These are phyloP conservation scores for Penicillium sp. DNA, from an alignment of 2,329 filamentous ascomycete genomes.

Conservation along the genomic window DNA sequence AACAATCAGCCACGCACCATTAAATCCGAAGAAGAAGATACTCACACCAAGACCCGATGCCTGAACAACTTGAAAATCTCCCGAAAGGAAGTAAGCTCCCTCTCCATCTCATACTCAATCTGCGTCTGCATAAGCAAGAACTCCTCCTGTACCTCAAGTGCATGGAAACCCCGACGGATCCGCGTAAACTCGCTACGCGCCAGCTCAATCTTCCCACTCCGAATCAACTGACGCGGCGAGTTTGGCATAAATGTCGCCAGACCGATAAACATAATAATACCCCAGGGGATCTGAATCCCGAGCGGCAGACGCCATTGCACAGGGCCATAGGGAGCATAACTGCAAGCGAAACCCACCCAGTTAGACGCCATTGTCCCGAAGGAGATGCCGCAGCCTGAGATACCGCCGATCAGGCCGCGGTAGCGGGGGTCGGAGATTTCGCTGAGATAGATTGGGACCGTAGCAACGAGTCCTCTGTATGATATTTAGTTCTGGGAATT, in stretches of 20 bases:
- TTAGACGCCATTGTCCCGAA: conserved; percentile 56
- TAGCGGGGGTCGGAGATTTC: conserved; percentile 50
- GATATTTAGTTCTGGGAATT: neutral
- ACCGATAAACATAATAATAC: conserved; percentile 52
- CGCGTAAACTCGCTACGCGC: conserved; percentile 48
- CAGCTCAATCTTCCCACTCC: conserved; percentile 47
- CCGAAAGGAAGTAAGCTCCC: conserved; percentile 50
- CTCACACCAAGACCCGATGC: conserved; percentile 49
- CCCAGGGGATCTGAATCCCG: conserved; percentile 54
- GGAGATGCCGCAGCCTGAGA: conserved; percentile 53
- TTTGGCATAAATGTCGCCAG: conserved; percentile 54
- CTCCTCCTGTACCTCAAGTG: conserved; percentile 47
- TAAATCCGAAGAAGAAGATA: neutral
- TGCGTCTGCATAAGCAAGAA: conserved; percentile 53
- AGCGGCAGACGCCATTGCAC: conserved; percentile 55
- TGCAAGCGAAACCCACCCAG: conserved; percentile 55
- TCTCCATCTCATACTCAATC: conserved; percentile 55
- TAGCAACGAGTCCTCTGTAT: conserved; percentile 46
- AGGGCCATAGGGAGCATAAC: conserved; percentile 51
- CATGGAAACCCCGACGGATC: conserved; percentile 47
- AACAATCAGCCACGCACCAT: conserved; percentile 8
- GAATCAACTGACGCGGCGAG: conserved; percentile 52
- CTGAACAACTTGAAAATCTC: conserved; percentile 53
- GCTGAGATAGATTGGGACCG: conserved; percentile 53
- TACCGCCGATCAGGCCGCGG: conserved; percentile 53